Evolutionary conservation across 2,329 filamentous ascomycete genomes (phyloP), one percentile per base, ranked within the genome.

Genomic region (Verticillium zaregamsianum): DNA sequence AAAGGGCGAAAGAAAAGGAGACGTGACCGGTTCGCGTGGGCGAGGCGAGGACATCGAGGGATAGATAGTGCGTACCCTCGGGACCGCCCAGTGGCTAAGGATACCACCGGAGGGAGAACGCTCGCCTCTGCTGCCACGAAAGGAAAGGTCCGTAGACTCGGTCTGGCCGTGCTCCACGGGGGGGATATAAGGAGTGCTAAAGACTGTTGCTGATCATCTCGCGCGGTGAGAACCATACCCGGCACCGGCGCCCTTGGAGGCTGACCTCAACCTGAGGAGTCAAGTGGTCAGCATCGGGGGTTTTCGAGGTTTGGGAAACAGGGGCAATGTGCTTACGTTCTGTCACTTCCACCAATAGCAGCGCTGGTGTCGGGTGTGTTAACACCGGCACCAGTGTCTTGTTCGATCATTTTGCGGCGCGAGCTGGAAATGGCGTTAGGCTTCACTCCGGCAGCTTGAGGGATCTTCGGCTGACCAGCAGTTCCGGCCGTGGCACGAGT

Each of bases 401-500:
- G 87, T 74, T 90, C 90, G 72, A 92, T 88, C 81, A 93, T 89
- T 86, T 94, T 93, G 80, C 91, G 90, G 78, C 92, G 90, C 78
- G 85, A 89, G 82, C 86, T 88, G 71, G 90, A 87, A 72, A 92
- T 87, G 71, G 88, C 88, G 74, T 87, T 86, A 72, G 90, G 88
- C 81, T 91, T 90, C 70, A 83, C 81, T 71, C 84, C 82, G 74
- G 84, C 83, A 69, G 86, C 84, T 68, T 80, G 78, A 64, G 82
- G 80, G 45, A 52, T 23, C 63, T 82, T 80, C 64, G 83, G 82
- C 72, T 83, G 83, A 70, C 84, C 87, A 70, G 85, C 85, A 64
- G 87, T 86, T 68, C 88, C 86, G 71, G 85, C 84, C 67, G 82
- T 85, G 69, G 87, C 86, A 72, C 88, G 87, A 71, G 84, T 84